Percentiles rank a stretch among this genome's conserved stretches.
phyloP scores from a whole-genome alignment of 2,329 filamentous ascomycete genomes.

The Paraphoma sp. region DNA sequence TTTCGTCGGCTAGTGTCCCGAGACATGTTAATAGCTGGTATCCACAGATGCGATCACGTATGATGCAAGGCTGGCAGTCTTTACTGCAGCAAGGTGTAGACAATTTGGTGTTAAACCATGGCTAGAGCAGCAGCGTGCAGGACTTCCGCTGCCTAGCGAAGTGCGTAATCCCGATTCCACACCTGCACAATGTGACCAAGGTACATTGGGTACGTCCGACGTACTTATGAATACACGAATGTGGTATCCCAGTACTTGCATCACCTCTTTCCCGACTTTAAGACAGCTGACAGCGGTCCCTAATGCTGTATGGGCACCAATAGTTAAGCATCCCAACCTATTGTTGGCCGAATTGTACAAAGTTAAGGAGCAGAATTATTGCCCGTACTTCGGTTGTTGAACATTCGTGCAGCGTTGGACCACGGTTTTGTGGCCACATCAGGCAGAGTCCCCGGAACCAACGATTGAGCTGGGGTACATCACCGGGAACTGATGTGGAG shows the following conservation, averaged over 20 bases:
- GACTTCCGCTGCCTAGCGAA: neutral
- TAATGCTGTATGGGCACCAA: conserved; percentile 27
- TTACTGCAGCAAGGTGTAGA: neutral
- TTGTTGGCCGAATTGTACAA: conserved; percentile 13
- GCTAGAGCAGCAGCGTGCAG: neutral
- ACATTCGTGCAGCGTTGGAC: conserved; percentile 12
- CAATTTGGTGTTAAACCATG: neutral
- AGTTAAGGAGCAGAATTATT: conserved; percentile 13
- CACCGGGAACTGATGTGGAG: neutral
- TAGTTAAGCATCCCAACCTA: conserved; percentile 9
- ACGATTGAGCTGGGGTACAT: neutral
- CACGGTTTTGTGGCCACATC: conserved; percentile 18
- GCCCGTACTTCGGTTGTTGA: conserved; percentile 18
- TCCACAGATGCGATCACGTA: conserved; percentile 8
- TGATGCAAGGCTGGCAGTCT: conserved; percentile 14
- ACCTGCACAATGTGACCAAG: neutral
- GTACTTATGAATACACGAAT: neutral
- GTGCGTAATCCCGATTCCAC: conserved; percentile 5
- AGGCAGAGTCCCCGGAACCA: conserved; percentile 12
- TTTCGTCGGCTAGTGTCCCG: conserved; percentile 17
- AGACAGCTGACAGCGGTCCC: conserved; percentile 23
- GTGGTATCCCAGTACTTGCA: conserved; percentile 19
- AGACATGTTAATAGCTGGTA: conserved; percentile 14
- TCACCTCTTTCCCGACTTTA: conserved; percentile 21
- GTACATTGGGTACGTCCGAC: neutral